These are phyloP conservation scores for Microdochium trichocladiopsis DNA, from an alignment of 2,329 filamentous ascomycete species.

Conservation along the genomic window DNA sequence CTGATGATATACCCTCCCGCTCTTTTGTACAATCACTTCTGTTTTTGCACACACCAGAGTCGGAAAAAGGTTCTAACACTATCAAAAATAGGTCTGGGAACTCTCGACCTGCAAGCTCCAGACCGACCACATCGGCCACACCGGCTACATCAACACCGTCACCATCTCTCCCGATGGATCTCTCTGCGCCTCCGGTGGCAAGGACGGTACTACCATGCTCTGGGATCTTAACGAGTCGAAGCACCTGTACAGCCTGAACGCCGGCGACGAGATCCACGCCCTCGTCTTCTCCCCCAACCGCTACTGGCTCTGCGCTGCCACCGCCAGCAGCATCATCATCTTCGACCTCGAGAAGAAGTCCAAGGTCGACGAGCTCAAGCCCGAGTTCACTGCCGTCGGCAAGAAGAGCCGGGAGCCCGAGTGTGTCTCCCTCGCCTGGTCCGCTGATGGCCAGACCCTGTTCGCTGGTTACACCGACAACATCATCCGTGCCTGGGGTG, in stretches of 20 bases:
- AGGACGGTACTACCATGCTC: conserved; percentile 99
- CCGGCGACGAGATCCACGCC: conserved; percentile 99
- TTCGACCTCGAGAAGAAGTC: conserved; percentile 99
- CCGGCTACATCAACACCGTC: conserved; percentile 99
- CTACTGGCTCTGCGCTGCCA: conserved; percentile 99
- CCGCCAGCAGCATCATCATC: conserved; percentile 97
- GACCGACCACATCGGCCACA: conserved; percentile 99
- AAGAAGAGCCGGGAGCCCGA: conserved; percentile 99
- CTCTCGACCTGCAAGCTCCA: conserved; percentile 98
- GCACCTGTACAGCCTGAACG: conserved; percentile 99
- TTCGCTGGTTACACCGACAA: conserved; percentile 99
- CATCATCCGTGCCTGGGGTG: conserved; percentile 96
- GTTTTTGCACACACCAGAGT: neutral
- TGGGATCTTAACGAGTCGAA: conserved; percentile 99
- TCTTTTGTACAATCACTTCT: conserved; percentile 1
- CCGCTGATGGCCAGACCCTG: conserved; percentile 95
- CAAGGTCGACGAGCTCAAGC: conserved; percentile 99
- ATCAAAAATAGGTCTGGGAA: conserved; percentile 84
- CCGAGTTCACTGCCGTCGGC: conserved; percentile 89
- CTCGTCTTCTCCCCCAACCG: conserved; percentile 99
- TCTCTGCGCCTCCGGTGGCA: conserved; percentile 96
- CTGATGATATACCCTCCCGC: conserved; percentile 51
- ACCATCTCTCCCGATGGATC: conserved; percentile 99
- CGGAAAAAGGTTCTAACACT: neutral
- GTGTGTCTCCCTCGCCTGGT: conserved; percentile 96